Percentiles rank a stretch among this genome's conserved stretches.
phyloP scores from a whole-genome alignment of 75 land plant genomes.

The Pinus taeda region DNA sequence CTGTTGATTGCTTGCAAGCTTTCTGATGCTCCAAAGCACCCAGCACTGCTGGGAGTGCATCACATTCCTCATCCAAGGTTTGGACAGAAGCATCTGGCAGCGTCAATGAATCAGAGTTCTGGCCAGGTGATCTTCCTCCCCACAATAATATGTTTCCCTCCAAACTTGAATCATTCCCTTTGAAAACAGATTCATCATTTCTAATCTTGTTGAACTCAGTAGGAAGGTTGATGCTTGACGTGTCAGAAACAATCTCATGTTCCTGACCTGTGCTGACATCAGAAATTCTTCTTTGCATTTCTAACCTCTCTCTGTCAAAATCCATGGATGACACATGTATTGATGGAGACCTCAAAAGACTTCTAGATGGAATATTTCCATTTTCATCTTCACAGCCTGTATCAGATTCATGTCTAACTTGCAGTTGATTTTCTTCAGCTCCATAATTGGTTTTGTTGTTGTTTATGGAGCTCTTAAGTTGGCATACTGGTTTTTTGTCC shows the following conservation, averaged over 20 bases:
- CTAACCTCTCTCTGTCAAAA: not conserved
- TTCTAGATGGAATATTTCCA: not conserved
- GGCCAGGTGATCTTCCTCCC: not conserved
- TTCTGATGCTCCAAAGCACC: not conserved
- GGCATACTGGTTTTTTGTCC: slow-evolving; percentile 4
- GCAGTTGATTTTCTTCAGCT: not conserved
- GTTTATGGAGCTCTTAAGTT: not conserved
- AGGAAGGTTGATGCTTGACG: not conserved
- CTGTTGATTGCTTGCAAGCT: slow-evolving; percentile 3
- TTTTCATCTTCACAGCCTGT: not conserved
- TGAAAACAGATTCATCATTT: not conserved
- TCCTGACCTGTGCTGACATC: not conserved
- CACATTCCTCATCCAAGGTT: not conserved
- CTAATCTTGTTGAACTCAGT: not conserved
- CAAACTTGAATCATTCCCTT: slow-evolving; percentile 1
- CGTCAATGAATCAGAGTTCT: not conserved
- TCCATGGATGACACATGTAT: not conserved
- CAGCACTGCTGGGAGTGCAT: not conserved
- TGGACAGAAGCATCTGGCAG: not conserved
- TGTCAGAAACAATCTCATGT: not conserved
- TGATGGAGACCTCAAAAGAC: not conserved
- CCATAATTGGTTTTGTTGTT: not conserved
- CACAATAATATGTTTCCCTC: not conserved
- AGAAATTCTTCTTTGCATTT: slow-evolving; percentile 3
- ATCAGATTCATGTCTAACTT: not conserved